Base-by-base conservation (phyloP, 2,329 filamentous ascomycete species). In the Claviceps humidiphila region DNA sequence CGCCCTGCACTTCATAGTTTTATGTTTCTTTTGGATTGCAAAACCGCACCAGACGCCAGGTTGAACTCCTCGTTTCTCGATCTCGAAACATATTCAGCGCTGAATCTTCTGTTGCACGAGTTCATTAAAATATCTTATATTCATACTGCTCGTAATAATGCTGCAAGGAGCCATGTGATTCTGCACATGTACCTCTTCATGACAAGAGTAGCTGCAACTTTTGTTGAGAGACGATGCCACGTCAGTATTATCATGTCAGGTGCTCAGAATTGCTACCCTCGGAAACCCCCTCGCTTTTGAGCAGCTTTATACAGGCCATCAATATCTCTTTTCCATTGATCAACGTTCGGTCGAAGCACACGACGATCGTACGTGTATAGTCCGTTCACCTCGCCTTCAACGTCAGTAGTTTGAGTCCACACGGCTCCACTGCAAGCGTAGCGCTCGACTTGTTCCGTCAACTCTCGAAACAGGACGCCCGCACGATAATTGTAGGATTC, bases 321-420 rank as follows among this genome's bases (percentile, higher is more conserved):
- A 45, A 85, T 84, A 60, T 84, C 81, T 0, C 60, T 61, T 58
- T 71, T 73, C 82, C 82, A 86, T 65, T 80, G 76, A 7, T 67
- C 63, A 41, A 70, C 66, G 53, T 86, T 68, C 4, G 77, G 74
- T 1, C 83, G 70, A 38, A 82, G 62, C 0, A 84, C 53, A 0
- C 82, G 71, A 1, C 84, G 76, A 62, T 87, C 83, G 58, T 85
- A 85, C 0, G 82, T 85, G 58, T 85, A 63, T 53, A 88, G 68
- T 0, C 84, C 84, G 58, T 87, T 88, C 8, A 87, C 80, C 62
- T 87, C 84, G 4, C 83, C 84, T 62, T 87, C 84, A 0, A 87
- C 84, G 58, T 87, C 84, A 0, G 81, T 85, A 0, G 83, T 87
- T 68, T 87, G 84, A 1, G 84, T 87, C 75, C 82, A 87, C 0